phyloP scores from a whole-genome alignment of 2,329 filamentous ascomycete species.

The Neoscytalidium dimidiatum region DNA sequence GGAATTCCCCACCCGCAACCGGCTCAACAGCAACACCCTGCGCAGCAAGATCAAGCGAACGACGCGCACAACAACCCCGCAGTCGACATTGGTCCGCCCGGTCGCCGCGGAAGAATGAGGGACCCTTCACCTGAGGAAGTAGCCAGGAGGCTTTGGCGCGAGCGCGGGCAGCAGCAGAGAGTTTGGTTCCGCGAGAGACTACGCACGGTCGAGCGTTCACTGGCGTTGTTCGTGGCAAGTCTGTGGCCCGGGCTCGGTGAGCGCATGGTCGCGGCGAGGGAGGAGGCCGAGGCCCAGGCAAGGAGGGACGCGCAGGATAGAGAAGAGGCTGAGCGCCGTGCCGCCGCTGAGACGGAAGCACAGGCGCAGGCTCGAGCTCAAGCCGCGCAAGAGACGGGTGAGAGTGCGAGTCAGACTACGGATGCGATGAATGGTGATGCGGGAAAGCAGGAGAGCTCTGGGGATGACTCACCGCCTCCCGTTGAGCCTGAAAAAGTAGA shows the following conservation, averaged over 20 bases:
- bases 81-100: neutral
- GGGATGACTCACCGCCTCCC: neutral
- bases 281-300: constrained; percentile 42
- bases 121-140: constrained; percentile 39
- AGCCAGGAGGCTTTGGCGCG: constrained; percentile 41
- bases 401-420: neutral
- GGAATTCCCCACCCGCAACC: constrained; percentile 5
- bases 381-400: neutral
- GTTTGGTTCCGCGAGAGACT: constrained; percentile 38
- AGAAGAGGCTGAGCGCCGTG: neutral
- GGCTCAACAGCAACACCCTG: neutral
- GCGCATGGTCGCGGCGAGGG: constrained; percentile 58
- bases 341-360: neutral
- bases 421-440: neutral
- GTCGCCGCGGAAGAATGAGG: neutral
- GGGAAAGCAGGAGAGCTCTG: neutral
- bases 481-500: neutral
- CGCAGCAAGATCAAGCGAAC: neutral
- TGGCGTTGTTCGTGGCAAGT: constrained; percentile 64
- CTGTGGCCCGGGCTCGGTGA: constrained; percentile 65
- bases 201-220: constrained; percentile 54
- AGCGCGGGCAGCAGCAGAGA: constrained; percentile 32
- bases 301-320: constrained; percentile 14
- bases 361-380: neutral
- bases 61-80: neutral